These are phyloP conservation scores for Xylaria palmicola DNA, from an alignment of 495 filamentous ascomycete genomes.

Conservation along the genomic window DNA sequence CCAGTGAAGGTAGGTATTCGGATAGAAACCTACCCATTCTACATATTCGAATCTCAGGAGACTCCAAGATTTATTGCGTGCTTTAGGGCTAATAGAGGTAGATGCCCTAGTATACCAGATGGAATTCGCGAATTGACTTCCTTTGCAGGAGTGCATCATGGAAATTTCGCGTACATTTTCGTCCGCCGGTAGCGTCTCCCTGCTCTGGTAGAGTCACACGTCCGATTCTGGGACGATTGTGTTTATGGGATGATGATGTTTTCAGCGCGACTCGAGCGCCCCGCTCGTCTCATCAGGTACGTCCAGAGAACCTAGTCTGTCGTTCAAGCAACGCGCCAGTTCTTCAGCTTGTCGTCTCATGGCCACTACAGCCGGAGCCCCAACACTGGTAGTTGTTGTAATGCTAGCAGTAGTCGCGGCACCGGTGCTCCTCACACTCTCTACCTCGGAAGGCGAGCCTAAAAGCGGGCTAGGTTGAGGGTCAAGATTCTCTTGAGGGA, in stretches of 20 bases:
- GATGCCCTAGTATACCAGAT: not conserved
- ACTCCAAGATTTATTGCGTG: not conserved
- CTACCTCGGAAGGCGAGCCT: constrained; percentile 37
- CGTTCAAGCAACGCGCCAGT: constrained; percentile 46
- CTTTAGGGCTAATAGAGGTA: not conserved
- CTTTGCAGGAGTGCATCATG: not conserved
- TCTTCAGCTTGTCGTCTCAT: constrained; percentile 49
- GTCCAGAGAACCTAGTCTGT: constrained; percentile 37
- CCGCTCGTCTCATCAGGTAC: constrained; percentile 45
- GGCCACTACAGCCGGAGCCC: constrained; percentile 31
- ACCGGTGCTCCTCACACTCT: constrained; percentile 31
- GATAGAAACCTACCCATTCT: not conserved
- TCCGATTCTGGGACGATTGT: too few relatives aligned
- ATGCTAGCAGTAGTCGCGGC: constrained; percentile 32
- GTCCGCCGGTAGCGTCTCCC: not conserved
- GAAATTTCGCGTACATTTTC: not conserved
- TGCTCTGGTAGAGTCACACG: not conserved
- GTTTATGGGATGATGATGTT: not conserved
- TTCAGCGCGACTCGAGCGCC: constrained; percentile 27
- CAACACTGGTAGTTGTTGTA: constrained; percentile 23
- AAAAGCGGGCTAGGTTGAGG: constrained; percentile 21
- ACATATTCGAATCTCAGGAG: not conserved
- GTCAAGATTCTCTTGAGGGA: constrained; percentile 12
- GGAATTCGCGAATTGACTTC: not conserved
- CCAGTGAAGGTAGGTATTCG: not conserved